A percentile compares a stretch with the other conserved stretches of the same genome.
phyloP scores from a whole-genome alignment of 305 asterid genomes.

The Ilex paraguariensis region DNA sequence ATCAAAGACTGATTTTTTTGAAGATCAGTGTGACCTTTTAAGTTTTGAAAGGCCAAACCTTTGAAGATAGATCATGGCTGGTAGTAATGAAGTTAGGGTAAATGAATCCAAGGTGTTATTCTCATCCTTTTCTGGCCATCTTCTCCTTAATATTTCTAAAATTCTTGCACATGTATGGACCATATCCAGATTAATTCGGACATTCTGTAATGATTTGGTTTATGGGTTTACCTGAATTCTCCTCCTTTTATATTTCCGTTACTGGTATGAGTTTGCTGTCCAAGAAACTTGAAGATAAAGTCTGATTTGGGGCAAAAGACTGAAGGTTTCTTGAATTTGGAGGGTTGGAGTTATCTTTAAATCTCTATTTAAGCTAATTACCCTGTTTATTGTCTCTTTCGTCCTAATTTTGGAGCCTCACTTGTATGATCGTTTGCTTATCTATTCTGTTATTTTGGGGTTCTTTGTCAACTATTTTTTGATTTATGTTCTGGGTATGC shows the following conservation, averaged over 20 bases:
- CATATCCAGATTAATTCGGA: slow-evolving; percentile 4
- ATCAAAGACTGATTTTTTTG: slow-evolving; percentile 13
- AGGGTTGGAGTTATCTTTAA: slow-evolving; percentile 12
- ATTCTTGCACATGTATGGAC: not conserved
- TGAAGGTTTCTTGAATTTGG: slow-evolving; percentile 26
- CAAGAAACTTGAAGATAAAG: slow-evolving; percentile 3
- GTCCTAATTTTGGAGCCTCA: slow-evolving; percentile 29
- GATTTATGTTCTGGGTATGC: slow-evolving; percentile 27
- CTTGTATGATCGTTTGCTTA: slow-evolving; percentile 14
- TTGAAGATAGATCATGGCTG: slow-evolving; percentile 53
- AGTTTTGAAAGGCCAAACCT: slow-evolving; percentile 7
- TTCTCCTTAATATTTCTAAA: not conserved
- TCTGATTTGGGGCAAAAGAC: slow-evolving; percentile 18
- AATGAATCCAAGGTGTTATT: slow-evolving; percentile 68
- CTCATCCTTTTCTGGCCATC: not conserved
- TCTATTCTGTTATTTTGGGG: slow-evolving; percentile 21
- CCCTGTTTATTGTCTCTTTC: slow-evolving; percentile 4
- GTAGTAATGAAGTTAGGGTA: slow-evolving; percentile 69
- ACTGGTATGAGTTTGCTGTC: slow-evolving; percentile 13
- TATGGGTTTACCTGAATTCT: slow-evolving; percentile 1
- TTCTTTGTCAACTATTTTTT: slow-evolving; percentile 18
- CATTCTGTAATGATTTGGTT: slow-evolving; percentile 12
- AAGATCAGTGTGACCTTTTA: slow-evolving; percentile 24
- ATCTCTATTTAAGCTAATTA: no score
- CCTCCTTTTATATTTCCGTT: not conserved